These are phyloP conservation scores for Exophiala phaeomuriformis DNA, from an alignment of 2,329 filamentous ascomycete genomes.

Conservation along the genomic window DNA sequence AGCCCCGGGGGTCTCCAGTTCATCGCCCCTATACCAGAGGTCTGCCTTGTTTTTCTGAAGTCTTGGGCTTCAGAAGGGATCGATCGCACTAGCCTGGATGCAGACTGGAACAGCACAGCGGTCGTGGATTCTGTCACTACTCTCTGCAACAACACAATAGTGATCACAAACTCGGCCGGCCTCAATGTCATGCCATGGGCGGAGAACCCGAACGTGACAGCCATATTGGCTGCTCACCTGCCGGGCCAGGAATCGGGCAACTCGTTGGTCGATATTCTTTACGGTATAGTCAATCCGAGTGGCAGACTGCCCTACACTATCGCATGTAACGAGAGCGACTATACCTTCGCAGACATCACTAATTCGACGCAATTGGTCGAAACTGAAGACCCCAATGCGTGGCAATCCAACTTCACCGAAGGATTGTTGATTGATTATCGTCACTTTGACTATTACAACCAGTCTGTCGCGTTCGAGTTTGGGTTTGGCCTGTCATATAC, in stretches of 20 bases:
- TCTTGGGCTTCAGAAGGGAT: slow-evolving; percentile 42
- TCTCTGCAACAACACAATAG: slow-evolving; percentile 46
- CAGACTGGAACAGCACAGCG: slow-evolving; percentile 39
- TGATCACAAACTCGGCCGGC: slow-evolving; percentile 42
- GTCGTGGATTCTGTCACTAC: slow-evolving; percentile 42
- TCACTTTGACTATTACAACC: slow-evolving; percentile 58
- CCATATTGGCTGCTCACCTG: slow-evolving; percentile 73
- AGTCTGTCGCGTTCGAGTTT: slow-evolving; percentile 50
- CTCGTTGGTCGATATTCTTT: slow-evolving; percentile 72
- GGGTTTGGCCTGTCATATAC: slow-evolving; percentile 76
- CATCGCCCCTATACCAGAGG: slow-evolving; percentile 36
- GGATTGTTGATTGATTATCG: slow-evolving; percentile 78
- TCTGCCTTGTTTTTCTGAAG: slow-evolving; percentile 56
- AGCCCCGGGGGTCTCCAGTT: slow-evolving; percentile 4
- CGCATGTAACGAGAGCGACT: slow-evolving; percentile 59
- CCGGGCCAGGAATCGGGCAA: slow-evolving; percentile 81
- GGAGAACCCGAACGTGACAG: slow-evolving; percentile 59
- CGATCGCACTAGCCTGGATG: slow-evolving; percentile 37
- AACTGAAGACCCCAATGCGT: slow-evolving; percentile 41
- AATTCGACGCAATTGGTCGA: slow-evolving; percentile 15
- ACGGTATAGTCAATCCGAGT: slow-evolving; percentile 68
- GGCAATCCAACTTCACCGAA: slow-evolving; percentile 68
- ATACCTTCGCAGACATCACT: slow-evolving; percentile 57
- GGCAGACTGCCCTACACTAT: slow-evolving; percentile 76
- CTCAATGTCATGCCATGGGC: slow-evolving; percentile 34